Evolutionary conservation across 306 rosid genomes (phyloP), one percentile per base, ranked within the genome.

Genomic region (Prinsepia uniflora): DNA sequence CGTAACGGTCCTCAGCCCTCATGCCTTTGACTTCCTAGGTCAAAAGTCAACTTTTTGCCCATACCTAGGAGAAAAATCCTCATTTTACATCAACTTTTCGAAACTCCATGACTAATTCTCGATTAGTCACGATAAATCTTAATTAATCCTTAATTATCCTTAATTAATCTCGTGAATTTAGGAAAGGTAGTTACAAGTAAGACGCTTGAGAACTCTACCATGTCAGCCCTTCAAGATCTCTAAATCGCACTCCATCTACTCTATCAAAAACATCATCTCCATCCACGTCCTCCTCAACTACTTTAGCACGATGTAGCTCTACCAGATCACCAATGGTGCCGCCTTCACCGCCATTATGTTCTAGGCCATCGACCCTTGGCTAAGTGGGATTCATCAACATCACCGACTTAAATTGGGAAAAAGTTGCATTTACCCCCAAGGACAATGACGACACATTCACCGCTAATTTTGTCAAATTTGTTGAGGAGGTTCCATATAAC

Each of bases 291-390:
- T 94, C 58, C 88, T 90, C 56, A 97, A 94, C 86, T 94, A 87
- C 82, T 94, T 89, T 55, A 91, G 87, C n/a, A 92, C 98, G 61
- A 94, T 84, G 71, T 90, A 94, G 82, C 97, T 94, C 80, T 97
- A 90, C 89, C 97, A 94, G 85, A 94, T 94, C 89, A 87, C 95
- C 14, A 84, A 94, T 81, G 97, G 98, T 65, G 87, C 97, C 4
- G 95, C 97, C 30, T 76, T 90, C 5, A 86, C 88, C 12, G 92
- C 98, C 68, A 94, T 97, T 15, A 72, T 94, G 90, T 94, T 79
- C 72, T 97, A 94, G 59, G 87, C 97, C 75, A 80, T 89, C 42
- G 98, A 96, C 44, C 8, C 89, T 88, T 0, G 98, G 95, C 0
- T 71, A 95, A 14, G 0, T 96, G 3, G 98, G 98, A 3, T 86